Evolutionary conservation across 148 eudicot genomes (phyloP).

Genomic region (Persicaria tinctoria): DNA sequence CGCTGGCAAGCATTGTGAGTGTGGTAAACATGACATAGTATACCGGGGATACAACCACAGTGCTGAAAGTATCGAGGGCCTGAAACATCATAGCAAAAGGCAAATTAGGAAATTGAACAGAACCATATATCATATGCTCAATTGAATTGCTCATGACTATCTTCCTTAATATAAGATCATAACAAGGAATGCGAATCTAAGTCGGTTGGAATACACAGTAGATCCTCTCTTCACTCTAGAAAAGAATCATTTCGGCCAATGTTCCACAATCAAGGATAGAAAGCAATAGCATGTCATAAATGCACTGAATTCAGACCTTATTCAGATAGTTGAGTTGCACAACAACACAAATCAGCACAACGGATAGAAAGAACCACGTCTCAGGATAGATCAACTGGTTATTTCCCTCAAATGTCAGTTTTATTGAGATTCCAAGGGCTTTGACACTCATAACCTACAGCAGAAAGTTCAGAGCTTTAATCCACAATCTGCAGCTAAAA

Average conservation of each 20-base stretch:
- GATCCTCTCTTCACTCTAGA: background rate
- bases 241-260: background rate
- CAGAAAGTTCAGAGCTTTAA: too few species aligned
- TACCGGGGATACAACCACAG: constrained; percentile 58
- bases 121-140: too few species aligned
- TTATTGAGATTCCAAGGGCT: constrained; percentile 66
- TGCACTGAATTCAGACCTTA: constrained; percentile 35
- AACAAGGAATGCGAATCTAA: background rate
- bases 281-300: background rate
- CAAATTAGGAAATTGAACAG: background rate
- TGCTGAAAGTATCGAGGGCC: constrained; percentile 63
- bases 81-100: constrained; percentile 20
- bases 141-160: background rate
- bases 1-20: constrained; percentile 56
- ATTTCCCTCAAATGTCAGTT: constrained; percentile 57
- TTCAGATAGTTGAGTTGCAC: constrained; percentile 70
- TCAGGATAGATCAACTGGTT: constrained; percentile 56
- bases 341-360: constrained; percentile 46
- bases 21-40: constrained; percentile 65
- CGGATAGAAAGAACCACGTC: constrained; percentile 56
- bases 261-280: background rate
- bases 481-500: too few species aligned
- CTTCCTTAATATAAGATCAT: background rate
- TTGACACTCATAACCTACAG: constrained; percentile 71
- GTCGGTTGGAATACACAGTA: background rate